Base-by-base conservation (phyloP, 257 asterid genomes). In the Gentiana macrophylla region DNA sequence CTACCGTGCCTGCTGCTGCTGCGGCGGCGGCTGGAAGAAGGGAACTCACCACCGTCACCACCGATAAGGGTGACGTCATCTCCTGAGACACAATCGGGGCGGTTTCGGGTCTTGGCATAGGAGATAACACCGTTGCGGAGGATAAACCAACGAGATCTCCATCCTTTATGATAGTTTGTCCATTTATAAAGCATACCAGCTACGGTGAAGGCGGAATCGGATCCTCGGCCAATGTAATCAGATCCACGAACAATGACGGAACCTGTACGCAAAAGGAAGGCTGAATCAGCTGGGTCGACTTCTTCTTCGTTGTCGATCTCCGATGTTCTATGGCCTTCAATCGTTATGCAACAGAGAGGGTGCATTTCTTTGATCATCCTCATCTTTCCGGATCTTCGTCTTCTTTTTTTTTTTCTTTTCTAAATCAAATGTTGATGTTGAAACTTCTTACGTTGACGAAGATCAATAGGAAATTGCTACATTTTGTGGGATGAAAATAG, bases 71-170 rank as follows among this genome's bases (percentile, higher is more conserved):
- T 62, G 34, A 72, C 53, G 48, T 76, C 78, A 53, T 65, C 76
- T 15, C 76, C 85, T 37, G 75, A 55, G 24, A 80, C 56, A 52
- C 75, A 80, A 52, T 77, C 77, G 13, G 79, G 78, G 2, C 83
- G 86, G 58, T 32, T 59, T 52, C 86, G 73, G 45, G 79, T 65
- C 72, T 89, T 89, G 48, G 94, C 70, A 70, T 89, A 89, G 6
- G 97, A 89, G 12, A 89, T 62, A 0, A 89, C 77, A 3, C 97
- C 96, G 53, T 84, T 82, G 4, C 81, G 74, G 37, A 89, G 62
- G 15, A 84, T 84, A 67, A 89, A 89, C 97, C 94, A 86, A 3
- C 97, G 77, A 68, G 96, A 84, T 81, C 97, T 85, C 97, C 97
- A 89, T 3, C 97, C 97, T 55, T 84, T 90, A 48, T 91, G 87